Conservation (phyloP, 768 basidiomycete genomes). For the Naganishia vaughanmartiniae region DNA sequence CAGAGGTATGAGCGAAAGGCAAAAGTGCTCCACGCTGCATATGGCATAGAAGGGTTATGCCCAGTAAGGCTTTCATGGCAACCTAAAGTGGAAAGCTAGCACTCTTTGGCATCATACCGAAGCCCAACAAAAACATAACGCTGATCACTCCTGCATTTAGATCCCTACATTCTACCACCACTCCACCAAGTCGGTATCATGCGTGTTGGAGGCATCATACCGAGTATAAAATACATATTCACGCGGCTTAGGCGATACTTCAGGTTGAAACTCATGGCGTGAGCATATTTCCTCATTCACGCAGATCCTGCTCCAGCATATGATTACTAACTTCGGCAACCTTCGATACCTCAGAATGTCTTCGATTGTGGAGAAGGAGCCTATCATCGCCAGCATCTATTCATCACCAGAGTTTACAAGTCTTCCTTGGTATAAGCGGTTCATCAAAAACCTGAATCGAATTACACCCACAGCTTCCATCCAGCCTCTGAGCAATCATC, state of each 20-base stretch:
- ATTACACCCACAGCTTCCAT: conserved; percentile 5
- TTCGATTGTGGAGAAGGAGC: conserved; percentile 10
- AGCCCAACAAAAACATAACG: too few species aligned
- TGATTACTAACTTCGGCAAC: not conserved
- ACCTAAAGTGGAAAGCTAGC: too few species aligned
- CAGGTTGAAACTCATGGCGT: not conserved
- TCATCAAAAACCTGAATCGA: conserved; percentile 4
- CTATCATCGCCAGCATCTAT: conserved; percentile 14
- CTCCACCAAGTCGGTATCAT: conserved; percentile 14
- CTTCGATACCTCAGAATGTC: not conserved
- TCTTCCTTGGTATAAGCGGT: conserved; percentile 13
- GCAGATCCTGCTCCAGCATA: not conserved
- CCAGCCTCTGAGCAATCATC: conserved; percentile 23
- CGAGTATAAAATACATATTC: conserved; percentile 6
- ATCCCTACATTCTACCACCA: conserved; percentile 19
- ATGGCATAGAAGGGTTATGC: too few species aligned
- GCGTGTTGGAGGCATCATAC: conserved; percentile 12
- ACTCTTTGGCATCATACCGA: too few species aligned
- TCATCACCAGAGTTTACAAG: conserved; percentile 5
- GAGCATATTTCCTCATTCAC: not conserved
- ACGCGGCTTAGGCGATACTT: not conserved
- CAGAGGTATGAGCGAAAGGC: not conserved
- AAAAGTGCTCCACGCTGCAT: not conserved
- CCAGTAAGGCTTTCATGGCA: too few species aligned
- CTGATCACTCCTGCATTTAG: not conserved